Base-by-base conservation (phyloP, 768 basidiomycete genomes). In the Lactarius akahatsu region DNA sequence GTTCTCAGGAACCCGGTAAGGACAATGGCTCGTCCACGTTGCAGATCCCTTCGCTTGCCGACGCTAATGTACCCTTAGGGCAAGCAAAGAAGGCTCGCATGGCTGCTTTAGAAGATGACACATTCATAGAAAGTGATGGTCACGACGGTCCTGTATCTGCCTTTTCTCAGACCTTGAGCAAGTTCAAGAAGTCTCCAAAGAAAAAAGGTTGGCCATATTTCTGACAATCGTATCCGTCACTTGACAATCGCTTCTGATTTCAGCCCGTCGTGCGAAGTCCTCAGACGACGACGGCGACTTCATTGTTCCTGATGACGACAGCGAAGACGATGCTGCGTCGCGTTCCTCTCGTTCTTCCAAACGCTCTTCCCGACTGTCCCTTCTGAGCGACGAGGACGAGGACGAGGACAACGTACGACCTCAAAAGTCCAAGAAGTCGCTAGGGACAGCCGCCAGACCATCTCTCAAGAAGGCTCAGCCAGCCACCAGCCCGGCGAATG, bases 231-330 rank as follows among this genome's bases (percentile, higher is more conserved):
- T 57, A 45, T 36, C 50, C 54, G 57, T 50, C 34, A 4, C 16
- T 23, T 26, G 15, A 57, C 67, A 38, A 54, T 55, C n/a, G 65
- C 11, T 57, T 55, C 43, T 11, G 23, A 43, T 41, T 26, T 26
- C 32, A 54, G 57, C 41, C 18, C 61, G 50, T 63, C 86, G 83
- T 74, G 56, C 78, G 75, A 26, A 82, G 79, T 70, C 73, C 80
- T 2, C 78, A 74, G 59, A 67, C 72, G 85, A 82, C 59, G 88
- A 91, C 59, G 88, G 83, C 69, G 85, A 91, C 65, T 92, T 93
- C 72, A 82, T 91, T 71, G 87, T 83, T 45, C 83, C 87, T 23
- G 86, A 85, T n/a, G 86, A 85, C 54, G 81, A 79, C 2, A 88
- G 88, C 32, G 74, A 74, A 9, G 80, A 77, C 40, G 65, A 71